Evolutionary conservation across 345 rosid species (phyloP), one percentile per base, ranked within the genome.

Genomic region (Euphorbia tirucalli): DNA sequence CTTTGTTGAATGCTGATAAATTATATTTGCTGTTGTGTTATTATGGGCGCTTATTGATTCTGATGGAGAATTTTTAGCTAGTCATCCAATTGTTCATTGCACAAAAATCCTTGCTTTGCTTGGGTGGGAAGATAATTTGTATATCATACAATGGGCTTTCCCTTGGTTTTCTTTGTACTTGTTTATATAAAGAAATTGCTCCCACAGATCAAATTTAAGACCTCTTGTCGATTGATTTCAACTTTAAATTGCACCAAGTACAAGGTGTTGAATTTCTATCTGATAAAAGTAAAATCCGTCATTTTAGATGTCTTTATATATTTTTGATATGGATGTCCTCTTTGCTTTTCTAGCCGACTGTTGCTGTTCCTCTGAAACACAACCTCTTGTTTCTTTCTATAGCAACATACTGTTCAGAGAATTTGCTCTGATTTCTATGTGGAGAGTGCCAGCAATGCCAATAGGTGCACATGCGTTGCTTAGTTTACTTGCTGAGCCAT

Each of bases 371-470:
- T 60, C 32, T 48, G n/a, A 54, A 69, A 8, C 70, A 67, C 52
- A 63, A 41, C 71, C 46, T 31, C 28, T 61, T 69, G 41, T 69
- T 57, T 64, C 68, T 69, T 78, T 77, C 21, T 79, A 30, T 77
- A 92, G 99, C 90, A 95, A 95, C 80, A 85, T 90, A 73, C 77
- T 92, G 66, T 95, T 95, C 84, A 84, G 99, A 78, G 99, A 95
- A 85, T 92, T 95, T 61, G 93, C 98, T 66, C 78, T 95, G 79
- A 88, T 95, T 77, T 88, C 99, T 68, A 89, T 95, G 96, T 95
- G 99, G 99, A 88, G 99, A 80, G 94, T 92, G 61, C 99, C 99
- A 62, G 90, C 87, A 72, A 87, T 90, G 90, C 99, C 99, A 41
- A 86, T 95, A 35, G 99, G 99, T 80, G 97, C 99, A 48, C 97